These are phyloP conservation scores for Coriaria nepalensis DNA, from an alignment of 306 rosid genomes.

Conservation along the genomic window DNA sequence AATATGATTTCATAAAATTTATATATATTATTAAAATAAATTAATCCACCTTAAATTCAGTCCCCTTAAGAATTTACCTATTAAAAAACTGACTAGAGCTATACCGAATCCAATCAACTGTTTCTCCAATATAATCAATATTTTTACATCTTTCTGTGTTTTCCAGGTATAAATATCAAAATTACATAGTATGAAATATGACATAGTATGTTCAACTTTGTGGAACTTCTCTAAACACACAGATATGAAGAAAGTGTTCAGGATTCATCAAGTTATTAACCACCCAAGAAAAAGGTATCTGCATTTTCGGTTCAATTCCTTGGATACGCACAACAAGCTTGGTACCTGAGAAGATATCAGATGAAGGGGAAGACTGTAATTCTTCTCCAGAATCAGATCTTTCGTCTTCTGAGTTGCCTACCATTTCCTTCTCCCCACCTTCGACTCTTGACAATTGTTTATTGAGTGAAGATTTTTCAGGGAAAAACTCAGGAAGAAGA, in stretches of 20 bases:
- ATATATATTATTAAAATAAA: too few species aligned
- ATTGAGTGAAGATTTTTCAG: slow-evolving; percentile 5
- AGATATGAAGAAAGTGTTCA: slow-evolving; percentile 74
- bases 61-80: too few species aligned
- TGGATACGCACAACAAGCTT: slow-evolving; percentile 66
- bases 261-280: slow-evolving; percentile 70
- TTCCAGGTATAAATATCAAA: too few species aligned
- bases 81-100: too few species aligned
- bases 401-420: slow-evolving; percentile 4
- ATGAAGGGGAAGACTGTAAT: slow-evolving; percentile 10
- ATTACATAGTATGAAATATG: too few species aligned
- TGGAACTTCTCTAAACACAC: slow-evolving; percentile 57
- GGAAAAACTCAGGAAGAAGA: slow-evolving; percentile 63
- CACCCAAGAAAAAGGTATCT: slow-evolving; percentile 89
- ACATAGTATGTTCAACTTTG: background rate
- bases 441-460: slow-evolving; percentile 15
- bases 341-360: slow-evolving; percentile 23
- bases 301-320: slow-evolving; percentile 84
- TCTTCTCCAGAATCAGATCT: slow-evolving; percentile 23
- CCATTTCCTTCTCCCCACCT: slow-evolving; percentile 8
- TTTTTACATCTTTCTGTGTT: too few species aligned
- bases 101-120: too few species aligned
- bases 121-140: too few species aligned
- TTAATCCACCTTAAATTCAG: too few species aligned
- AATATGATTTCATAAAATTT: too few species aligned